Conservation (phyloP, 768 basidiomycete species). For the Hygrophoropsis aurantiaca region DNA sequence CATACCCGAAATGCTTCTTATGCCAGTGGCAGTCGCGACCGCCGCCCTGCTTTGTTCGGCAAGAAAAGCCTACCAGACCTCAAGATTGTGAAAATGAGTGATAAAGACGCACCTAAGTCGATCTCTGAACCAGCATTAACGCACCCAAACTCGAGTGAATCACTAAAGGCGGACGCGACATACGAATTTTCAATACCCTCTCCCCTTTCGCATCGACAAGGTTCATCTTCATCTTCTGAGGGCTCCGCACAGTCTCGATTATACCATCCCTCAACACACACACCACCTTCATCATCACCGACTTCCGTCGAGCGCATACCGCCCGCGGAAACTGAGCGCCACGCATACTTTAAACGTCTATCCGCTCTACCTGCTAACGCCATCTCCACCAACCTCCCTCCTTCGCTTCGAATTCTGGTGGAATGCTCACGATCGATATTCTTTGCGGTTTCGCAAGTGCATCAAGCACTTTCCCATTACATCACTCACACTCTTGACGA, state of each 20-base stretch:
- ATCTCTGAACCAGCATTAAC: conserved; percentile 22
- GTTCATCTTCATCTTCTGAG: conserved; percentile 43
- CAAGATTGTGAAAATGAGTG: conserved; percentile 48
- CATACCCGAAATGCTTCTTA: conserved; percentile 55
- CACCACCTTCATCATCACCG: conserved; percentile 38
- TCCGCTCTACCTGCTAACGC: conserved; percentile 68
- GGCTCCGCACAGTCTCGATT: conserved; percentile 19
- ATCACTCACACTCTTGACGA: conserved; percentile 81
- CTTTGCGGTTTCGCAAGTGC: conserved; percentile 89
- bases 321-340: conserved; percentile 71
- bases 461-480: conserved; percentile 87
- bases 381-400: conserved; percentile 66
- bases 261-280: conserved; percentile 25
- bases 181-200: conserved; percentile 38
- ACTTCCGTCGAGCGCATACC: conserved; percentile 36
- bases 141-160: conserved; percentile 8
- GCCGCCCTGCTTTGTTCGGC: conserved; percentile 39
- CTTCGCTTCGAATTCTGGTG: conserved; percentile 64
- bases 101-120: conserved; percentile 20
- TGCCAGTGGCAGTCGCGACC: conserved; percentile 37
- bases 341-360: conserved; percentile 93
- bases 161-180: conserved; percentile 12
- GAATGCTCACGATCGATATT: conserved; percentile 92
- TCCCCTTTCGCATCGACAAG: conserved; percentile 44
- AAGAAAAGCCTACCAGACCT: conserved; percentile 92